Evolutionary conservation across 306 rosid genomes (phyloP).

Genomic region (Dryas octopetala): DNA sequence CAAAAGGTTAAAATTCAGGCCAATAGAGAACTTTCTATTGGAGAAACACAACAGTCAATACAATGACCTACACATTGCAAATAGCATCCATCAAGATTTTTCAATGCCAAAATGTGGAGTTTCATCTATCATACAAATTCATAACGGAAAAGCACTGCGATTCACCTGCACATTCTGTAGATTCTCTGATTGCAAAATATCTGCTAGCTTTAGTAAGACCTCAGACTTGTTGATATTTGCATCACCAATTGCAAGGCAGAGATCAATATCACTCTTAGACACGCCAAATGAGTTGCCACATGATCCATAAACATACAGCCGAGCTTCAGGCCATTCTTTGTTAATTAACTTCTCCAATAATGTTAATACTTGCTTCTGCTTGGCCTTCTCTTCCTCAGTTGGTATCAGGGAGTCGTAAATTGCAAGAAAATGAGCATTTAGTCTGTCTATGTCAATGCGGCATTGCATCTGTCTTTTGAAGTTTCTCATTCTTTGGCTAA

Average conservation of each 20-base stretch:
- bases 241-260: constrained; percentile 81
- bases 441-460: constrained; percentile 70
- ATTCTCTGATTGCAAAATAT: constrained; percentile 70
- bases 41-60: constrained; percentile 8
- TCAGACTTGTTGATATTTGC: constrained; percentile 72
- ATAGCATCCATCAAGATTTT: background rate
- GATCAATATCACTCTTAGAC: constrained; percentile 90
- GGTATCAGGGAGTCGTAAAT: constrained; percentile 74
- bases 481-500: constrained; percentile 67
- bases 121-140: constrained; percentile 2
- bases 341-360: constrained; percentile 63
- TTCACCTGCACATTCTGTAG: constrained; percentile 92
- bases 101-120: background rate
- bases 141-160: constrained; percentile 24
- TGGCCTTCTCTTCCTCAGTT: constrained; percentile 79
- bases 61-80: background rate
- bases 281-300: constrained; percentile 95
- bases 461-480: constrained; percentile 53
- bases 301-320: constrained; percentile 83
- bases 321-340: constrained; percentile 84
- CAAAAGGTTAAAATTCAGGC: background rate
- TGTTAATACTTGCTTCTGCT: constrained; percentile 65
- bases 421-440: constrained; percentile 59
- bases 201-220: constrained; percentile 74
- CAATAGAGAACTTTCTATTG: background rate